These are phyloP conservation scores for Calonectria montana DNA, from an alignment of 2,329 filamentous ascomycete genomes.

Conservation along the genomic window DNA sequence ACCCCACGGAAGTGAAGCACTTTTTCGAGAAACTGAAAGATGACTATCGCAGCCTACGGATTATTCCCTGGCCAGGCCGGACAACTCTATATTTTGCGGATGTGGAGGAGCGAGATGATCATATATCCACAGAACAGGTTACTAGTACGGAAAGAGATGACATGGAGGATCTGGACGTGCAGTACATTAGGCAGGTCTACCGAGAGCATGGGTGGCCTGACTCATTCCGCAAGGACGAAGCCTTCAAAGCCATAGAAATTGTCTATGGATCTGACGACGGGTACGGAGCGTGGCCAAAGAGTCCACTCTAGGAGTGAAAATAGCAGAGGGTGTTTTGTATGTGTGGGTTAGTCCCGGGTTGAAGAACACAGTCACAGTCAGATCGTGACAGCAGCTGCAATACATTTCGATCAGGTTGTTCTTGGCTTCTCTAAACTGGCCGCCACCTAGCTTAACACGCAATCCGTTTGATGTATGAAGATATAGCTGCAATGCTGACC, in stretches of 20 bases:
- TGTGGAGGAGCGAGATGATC: constrained; percentile 13
- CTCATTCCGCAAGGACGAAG: constrained; percentile 44
- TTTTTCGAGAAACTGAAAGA: constrained; percentile 45
- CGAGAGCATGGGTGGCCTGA: constrained; percentile 48
- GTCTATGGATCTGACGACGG: not conserved
- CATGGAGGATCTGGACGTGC: constrained; percentile 30
- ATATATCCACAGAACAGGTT: constrained; percentile 32
- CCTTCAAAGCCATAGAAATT: not conserved
- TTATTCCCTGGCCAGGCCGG: constrained; percentile 30
- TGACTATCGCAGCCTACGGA: constrained; percentile 35
- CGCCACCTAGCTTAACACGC: too few relatives aligned
- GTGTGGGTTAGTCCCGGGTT: too few relatives aligned
- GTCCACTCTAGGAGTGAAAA: not conserved
- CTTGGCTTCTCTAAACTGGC: too few relatives aligned
- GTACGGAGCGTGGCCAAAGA: not conserved
- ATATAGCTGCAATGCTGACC: not conserved
- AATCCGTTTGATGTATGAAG: too few relatives aligned
- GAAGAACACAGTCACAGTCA: too few relatives aligned
- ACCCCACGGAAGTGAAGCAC: constrained; percentile 10
- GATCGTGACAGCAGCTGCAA: too few relatives aligned
- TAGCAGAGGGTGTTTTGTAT: not conserved
- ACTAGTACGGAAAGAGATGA: constrained; percentile 14
- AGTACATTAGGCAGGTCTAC: constrained; percentile 41
- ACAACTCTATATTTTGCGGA: constrained; percentile 7
- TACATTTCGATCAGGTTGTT: too few relatives aligned